A percentile compares a stretch with the other conserved stretches of the same genome.
phyloP scores from a whole-genome alignment of 768 basidiomycete genomes.

The Suillus subaureus region DNA sequence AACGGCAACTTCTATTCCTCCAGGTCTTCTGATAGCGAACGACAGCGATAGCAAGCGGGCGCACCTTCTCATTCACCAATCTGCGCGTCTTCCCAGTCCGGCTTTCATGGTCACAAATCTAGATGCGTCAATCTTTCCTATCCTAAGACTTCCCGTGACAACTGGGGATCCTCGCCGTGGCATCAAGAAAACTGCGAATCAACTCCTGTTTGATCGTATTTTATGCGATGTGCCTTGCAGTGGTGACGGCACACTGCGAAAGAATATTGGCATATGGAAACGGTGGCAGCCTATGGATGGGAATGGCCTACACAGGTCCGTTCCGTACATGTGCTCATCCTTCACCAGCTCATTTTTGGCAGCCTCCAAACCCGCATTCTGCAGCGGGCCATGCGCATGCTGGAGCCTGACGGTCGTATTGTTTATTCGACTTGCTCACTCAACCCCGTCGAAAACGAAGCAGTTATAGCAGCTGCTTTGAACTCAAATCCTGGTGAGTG shows the following conservation, averaged over 20 bases:
- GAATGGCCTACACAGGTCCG: constrained; percentile 86
- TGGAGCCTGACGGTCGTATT: constrained; percentile 79
- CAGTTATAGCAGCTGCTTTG: constrained; percentile 87
- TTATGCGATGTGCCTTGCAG: constrained; percentile 97
- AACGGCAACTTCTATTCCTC: constrained; percentile 67
- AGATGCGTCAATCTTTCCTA: constrained; percentile 87
- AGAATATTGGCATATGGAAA: constrained; percentile 96
- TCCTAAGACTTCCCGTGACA: constrained; percentile 49
- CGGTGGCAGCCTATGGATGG: constrained; percentile 88
- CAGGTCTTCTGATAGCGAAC: constrained; percentile 91
- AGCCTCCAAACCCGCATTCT: constrained; percentile 94
- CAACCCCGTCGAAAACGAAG: constrained; percentile 97
- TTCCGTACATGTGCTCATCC: constrained; percentile 10
- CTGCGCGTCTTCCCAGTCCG: constrained; percentile 89
- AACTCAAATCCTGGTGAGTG: constrained; percentile 63
- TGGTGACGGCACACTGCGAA: constrained; percentile 94
- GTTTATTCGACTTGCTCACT: constrained; percentile 98
- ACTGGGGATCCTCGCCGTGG: constrained; percentile 31
- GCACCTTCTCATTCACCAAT: constrained; percentile 96
- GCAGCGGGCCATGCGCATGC: constrained; percentile 88
- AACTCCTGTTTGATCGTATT: constrained; percentile 88
- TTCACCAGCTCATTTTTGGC: constrained; percentile 15
- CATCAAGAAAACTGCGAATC: constrained; percentile 41
- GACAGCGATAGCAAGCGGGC: constrained; percentile 94
- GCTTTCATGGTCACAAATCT: constrained; percentile 95